A percentile compares a stretch with the other conserved stretches of the same genome.
Evolutionary conservation across 1,284 basidiomycete genomes (phyloP).

Genomic region (Pyrrhoderma lamaoense): DNA sequence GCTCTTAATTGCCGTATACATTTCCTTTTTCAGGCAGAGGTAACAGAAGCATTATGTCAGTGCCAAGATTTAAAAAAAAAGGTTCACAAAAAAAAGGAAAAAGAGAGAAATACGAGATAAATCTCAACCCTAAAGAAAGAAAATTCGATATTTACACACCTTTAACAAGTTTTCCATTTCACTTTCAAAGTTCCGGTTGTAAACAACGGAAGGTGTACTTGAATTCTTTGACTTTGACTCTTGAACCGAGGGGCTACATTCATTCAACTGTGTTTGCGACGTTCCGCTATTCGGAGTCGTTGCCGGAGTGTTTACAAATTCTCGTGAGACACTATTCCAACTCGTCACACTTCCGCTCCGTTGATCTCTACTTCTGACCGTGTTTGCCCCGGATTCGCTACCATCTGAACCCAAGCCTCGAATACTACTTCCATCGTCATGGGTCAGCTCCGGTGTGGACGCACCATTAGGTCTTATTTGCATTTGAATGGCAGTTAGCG

Average conservation of each 20-base stretch:
- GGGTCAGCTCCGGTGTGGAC: slow-evolving; percentile 56
- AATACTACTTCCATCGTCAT: slow-evolving; percentile 58
- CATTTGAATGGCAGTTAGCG: slow-evolving; percentile 76
- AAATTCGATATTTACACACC: slow-evolving; percentile 34
- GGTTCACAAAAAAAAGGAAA: no score
- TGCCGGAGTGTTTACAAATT: slow-evolving; percentile 31
- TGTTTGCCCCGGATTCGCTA: slow-evolving; percentile 37
- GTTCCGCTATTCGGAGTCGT: slow-evolving; percentile 17
- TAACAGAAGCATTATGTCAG: no score
- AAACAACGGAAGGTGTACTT: slow-evolving; percentile 31
- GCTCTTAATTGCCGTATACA: slow-evolving; percentile 85
- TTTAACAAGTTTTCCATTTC: slow-evolving; percentile 84
- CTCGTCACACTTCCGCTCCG: slow-evolving; percentile 75
- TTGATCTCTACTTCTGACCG: slow-evolving; percentile 46
- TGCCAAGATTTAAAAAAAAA: no score
- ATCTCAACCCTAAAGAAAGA: neutral
- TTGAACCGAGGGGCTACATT: slow-evolving; percentile 20
- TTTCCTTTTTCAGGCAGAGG: slow-evolving; percentile 54
- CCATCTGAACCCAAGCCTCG: slow-evolving; percentile 44
- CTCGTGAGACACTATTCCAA: slow-evolving; percentile 69
- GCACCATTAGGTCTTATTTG: slow-evolving; percentile 48
- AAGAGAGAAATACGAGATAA: no score
- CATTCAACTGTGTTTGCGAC: slow-evolving; percentile 19
- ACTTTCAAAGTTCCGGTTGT: slow-evolving; percentile 68
- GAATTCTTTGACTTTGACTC: slow-evolving; percentile 26